phyloP scores from a whole-genome alignment of 2,329 filamentous ascomycete genomes.

The Fusarium tupiense region DNA sequence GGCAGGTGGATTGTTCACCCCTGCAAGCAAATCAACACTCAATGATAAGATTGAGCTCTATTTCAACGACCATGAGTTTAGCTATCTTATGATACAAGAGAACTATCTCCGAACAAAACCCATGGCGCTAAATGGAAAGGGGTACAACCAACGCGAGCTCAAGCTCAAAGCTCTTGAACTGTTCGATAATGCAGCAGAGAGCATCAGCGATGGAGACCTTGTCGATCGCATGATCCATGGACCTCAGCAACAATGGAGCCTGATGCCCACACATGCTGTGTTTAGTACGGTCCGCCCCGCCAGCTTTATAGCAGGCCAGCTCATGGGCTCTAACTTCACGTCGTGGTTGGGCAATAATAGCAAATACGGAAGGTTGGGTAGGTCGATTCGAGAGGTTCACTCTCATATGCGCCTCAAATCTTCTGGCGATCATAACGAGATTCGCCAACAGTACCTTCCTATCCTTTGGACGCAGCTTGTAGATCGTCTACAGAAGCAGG shows the following conservation, averaged over 20 bases:
- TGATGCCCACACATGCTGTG: constrained; percentile 96
- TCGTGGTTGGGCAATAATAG: constrained; percentile 96
- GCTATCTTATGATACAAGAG: constrained; percentile 96
- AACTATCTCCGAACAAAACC: constrained; percentile 93
- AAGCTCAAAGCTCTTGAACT: constrained; percentile 87
- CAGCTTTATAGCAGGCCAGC: constrained; percentile 84
- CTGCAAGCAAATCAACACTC: constrained; percentile 83
- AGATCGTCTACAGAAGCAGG: constrained; percentile 77
- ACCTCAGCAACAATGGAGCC: constrained; percentile 95
- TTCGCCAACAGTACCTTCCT: constrained; percentile 93
- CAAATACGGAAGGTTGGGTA: constrained; percentile 79
- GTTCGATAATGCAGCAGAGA: constrained; percentile 87
- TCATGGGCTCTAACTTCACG: constrained; percentile 81
- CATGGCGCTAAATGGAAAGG: constrained; percentile 64
- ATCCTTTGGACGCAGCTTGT: constrained; percentile 85
- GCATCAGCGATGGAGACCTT: constrained; percentile 95
- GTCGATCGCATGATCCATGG: constrained; percentile 99
- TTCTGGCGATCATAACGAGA: constrained; percentile 90
- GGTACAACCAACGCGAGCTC: constrained; percentile 71
- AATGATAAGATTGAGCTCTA: constrained; percentile 99
- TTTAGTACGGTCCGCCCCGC: constrained; percentile 95
- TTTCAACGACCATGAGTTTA: constrained; percentile 99
- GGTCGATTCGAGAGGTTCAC: constrained; percentile 92
- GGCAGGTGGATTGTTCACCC: constrained; percentile 84
- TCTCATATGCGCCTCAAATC: constrained; percentile 94